Evolutionary conservation across 169 alveolate species (phyloP), one percentile per base, ranked within the genome.

Genomic region (Plasmodium inui): DNA sequence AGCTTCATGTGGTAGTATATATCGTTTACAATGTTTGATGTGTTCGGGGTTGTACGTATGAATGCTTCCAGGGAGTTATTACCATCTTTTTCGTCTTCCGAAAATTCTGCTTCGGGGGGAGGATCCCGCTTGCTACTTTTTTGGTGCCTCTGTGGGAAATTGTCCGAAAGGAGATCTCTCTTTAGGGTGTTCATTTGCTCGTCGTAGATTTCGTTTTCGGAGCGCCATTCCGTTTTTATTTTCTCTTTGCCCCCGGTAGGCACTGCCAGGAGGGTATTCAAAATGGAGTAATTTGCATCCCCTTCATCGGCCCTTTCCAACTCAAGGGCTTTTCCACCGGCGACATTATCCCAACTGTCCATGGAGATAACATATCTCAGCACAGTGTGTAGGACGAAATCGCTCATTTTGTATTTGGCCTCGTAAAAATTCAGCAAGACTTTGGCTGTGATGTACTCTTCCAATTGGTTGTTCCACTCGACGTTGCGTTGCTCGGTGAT

Each of bases 351-450:
- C 17, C 9, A 10, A 17, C 37, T 61, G 9, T 0, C 12, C 10
- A 84, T 53, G 0, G 84, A 84, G 28, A 6, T 39, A 17, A 85
- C 70, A 19, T 41, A 78, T 3, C 50, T 28, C n/a, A 78, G 79
- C 26, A 88, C 9, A 39, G 44, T 19, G 30, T 61, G 28, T 26
- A 28, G 46, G 34, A 39, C 41, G 5, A 19, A n/a, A n/a, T 79
- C 73, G 61, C 17, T 39, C 78, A 88, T 41, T 57, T 88, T 88
- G 44, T 80, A 67, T 79, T 88, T 88, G 32, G 72, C 44, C 72
- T 88, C 83, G 82, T 88, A 88, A 88, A 57, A 88, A 41, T 79
- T 70, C 44, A 88, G 32, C 32, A 88, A 50, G 22, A 57, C 72
- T 17, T 79, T 88, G 7, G 71, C 6, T 61, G 90, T 71, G 50